Base-by-base conservation (phyloP, 164 flowering plant genomes). In the Chimonanthus salicifolius region DNA sequence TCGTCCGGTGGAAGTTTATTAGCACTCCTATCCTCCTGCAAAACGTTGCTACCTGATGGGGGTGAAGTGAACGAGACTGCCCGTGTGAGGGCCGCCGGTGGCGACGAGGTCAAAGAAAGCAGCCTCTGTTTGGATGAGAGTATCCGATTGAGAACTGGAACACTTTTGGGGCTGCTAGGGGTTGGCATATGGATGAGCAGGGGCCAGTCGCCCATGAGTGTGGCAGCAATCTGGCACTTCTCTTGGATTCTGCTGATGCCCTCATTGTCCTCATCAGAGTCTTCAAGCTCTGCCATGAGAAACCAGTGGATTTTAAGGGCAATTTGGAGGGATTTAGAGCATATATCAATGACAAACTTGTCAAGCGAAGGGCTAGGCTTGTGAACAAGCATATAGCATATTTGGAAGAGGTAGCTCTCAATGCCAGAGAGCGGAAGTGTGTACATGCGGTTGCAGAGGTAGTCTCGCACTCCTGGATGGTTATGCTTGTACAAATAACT, bases 221-320 rank as follows among this genome's bases (percentile, higher is more conserved):
- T 96, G 3, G 98, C 94, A 2, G 99, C 94, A 71, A 88, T 88
- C 84, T 93, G 99, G 79, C 99, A 96, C 80, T 91, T 94, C 85
- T 96, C 99, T 75, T 96, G 98, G 77, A 96, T 89, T 81, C 99
- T 88, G 79, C 98, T 85, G 49, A 96, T 90, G 74, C 99, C 98
- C 68, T 96, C 99, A 82, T 86, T 89, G 71, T 96, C 74, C 70
- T 68, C 99, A 83, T 95, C 99, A 0, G 87, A 82, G 73, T 94
- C 99, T 83, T 96, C 99, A 18, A 96, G 87, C 83, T 94, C 99
- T 0, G 97, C 98, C 92, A 90, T 79, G 76, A 96, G 79, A 74
- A 93, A 92, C 99, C 99, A 96, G 70, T 96, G 97, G 68, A 92
- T 95, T 82, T 94, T 96, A 78, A 96, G 54, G 1, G 99, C 97